Conservation (phyloP, 2,329 filamentous ascomycete species). For the Sporothrix globosa region DNA sequence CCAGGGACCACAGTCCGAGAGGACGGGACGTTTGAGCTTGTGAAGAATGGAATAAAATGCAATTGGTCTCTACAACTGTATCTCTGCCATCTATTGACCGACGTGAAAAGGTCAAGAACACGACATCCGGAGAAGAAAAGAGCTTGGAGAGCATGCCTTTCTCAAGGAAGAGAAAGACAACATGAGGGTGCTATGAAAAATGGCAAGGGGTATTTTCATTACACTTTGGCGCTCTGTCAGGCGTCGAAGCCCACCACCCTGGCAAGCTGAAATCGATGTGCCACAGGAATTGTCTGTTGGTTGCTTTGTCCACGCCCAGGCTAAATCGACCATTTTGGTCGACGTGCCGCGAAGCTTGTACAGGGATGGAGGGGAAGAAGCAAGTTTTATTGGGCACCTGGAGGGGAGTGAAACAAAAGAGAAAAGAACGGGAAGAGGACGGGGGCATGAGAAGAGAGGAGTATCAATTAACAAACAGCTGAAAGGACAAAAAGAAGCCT, state of each 20-base stretch:
- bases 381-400: slow-evolving; percentile 8
- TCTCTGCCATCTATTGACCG: too few relatives aligned
- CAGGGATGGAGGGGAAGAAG: slow-evolving; percentile 23
- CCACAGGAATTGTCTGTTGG: not conserved
- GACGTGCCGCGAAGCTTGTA: slow-evolving; percentile 12
- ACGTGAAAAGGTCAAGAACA: not conserved
- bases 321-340: slow-evolving; percentile 13
- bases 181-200: not conserved
- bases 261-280: not conserved
- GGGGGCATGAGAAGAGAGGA: not conserved
- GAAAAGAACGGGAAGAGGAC: not conserved
- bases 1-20: too few relatives aligned
- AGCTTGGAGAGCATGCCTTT: not conserved
- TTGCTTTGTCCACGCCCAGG: not conserved
- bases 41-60: not conserved
- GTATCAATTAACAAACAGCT: not conserved
- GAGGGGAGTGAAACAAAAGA: not conserved
- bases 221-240: too few relatives aligned
- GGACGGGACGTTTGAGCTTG: too few relatives aligned
- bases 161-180: not conserved
- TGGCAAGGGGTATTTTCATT: not conserved
- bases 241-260: not conserved
- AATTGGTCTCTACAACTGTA: not conserved
- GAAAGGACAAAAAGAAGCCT: too few relatives aligned
- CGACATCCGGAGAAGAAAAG: not conserved